These are phyloP conservation scores for Inonotus obliquus DNA, from an alignment of 1,284 basidiomycete species.

Conservation along the genomic window DNA sequence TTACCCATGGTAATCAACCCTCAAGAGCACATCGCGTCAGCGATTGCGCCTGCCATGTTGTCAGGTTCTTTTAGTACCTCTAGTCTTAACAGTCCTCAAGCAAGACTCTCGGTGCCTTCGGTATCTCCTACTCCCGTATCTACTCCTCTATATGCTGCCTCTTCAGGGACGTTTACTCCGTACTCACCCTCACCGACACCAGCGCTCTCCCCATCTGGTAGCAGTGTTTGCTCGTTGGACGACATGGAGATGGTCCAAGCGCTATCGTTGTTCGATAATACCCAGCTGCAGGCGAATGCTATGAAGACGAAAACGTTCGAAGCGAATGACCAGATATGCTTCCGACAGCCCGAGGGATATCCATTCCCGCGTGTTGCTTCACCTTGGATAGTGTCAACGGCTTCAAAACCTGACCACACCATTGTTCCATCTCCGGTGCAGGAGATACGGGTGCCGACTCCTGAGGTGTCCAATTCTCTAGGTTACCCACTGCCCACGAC, in stretches of 20 bases:
- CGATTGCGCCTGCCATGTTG: not conserved
- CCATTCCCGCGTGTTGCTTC: too few species aligned
- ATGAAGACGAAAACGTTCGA: too few species aligned
- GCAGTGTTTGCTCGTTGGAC: slow-evolving; percentile 1
- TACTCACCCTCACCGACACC: not conserved
- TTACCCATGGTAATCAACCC: not conserved
- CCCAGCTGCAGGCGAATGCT: too few species aligned
- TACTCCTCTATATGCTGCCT: too few species aligned
- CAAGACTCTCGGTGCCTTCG: not conserved
- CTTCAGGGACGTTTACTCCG: not conserved
- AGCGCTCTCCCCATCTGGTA: slow-evolving; percentile 3
- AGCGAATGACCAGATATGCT: too few species aligned
- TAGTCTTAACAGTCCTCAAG: not conserved
- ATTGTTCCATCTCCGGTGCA: too few species aligned
- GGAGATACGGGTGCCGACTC: too few species aligned
- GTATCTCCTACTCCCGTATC: not conserved
- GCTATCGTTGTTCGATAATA: not conserved
- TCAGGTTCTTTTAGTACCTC: not conserved
- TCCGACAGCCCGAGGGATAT: too few species aligned
- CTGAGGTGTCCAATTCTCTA: too few species aligned
- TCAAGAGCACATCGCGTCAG: not conserved
- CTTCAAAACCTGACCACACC: too few species aligned
- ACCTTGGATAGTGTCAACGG: too few species aligned
- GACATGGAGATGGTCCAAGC: slow-evolving; percentile 2
- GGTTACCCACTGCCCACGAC: too few species aligned